phyloP scores from a whole-genome alignment of 768 basidiomycete species.

The Boletus tomentosulus region DNA sequence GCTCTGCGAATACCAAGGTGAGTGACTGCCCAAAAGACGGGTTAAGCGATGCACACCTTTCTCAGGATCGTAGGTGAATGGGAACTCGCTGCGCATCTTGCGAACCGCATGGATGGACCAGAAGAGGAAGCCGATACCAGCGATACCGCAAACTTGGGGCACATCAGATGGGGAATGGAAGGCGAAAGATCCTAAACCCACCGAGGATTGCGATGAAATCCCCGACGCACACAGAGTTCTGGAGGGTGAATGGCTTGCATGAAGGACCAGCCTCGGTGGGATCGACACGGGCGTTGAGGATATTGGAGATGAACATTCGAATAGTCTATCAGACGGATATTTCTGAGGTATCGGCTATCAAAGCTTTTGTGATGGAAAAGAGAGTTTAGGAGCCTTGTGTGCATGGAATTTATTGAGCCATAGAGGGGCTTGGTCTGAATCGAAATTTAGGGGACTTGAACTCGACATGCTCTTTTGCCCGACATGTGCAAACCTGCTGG shows the following conservation, averaged over 20 bases:
- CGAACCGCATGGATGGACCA: slow-evolving; percentile 19
- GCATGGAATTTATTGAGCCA: neutral
- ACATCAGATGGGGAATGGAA: neutral
- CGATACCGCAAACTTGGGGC: slow-evolving; percentile 12
- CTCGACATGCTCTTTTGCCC: slow-evolving; percentile 86
- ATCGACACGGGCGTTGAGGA: slow-evolving; percentile 4
- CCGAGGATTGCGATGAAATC: slow-evolving; percentile 23
- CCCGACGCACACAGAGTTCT: slow-evolving; percentile 18
- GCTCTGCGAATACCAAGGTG: slow-evolving; percentile 2
- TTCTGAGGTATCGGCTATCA: neutral
- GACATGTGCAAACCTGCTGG: slow-evolving; percentile 84
- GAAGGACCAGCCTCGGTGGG: neutral
- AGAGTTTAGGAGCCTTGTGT: neutral
- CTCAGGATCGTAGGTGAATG: neutral
- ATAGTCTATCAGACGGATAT: neutral
- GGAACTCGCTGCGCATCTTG: slow-evolving; percentile 15
- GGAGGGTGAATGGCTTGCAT: slow-evolving; percentile 11
- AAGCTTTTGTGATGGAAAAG: too few species aligned
- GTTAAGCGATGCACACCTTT: neutral
- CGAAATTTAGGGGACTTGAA: neutral
- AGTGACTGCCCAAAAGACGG: neutral
- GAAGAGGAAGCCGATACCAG: slow-evolving; percentile 17
- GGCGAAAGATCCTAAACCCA: neutral
- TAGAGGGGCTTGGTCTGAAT: neutral
- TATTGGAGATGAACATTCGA: too few species aligned